Evolutionary conservation across 2,329 filamentous ascomycete genomes (phyloP).

Genomic region (Rutstroemia sydowiana): DNA sequence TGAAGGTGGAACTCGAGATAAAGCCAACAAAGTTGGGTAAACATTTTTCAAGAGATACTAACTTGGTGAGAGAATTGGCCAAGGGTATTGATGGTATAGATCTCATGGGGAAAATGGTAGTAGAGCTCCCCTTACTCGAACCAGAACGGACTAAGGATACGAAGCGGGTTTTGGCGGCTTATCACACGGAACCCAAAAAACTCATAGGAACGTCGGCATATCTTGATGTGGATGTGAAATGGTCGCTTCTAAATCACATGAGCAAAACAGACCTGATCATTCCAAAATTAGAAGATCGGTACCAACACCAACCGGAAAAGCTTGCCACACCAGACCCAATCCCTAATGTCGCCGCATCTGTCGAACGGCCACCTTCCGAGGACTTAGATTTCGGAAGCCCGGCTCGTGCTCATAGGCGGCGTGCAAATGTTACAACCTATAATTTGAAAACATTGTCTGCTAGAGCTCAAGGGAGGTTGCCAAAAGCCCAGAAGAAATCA

Average conservation of each 20-base stretch:
- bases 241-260: constrained; percentile 19
- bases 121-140: constrained; percentile 3
- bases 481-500: too few relatives aligned
- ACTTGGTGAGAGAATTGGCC: constrained; percentile 1
- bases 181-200: neutral
- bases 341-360: constrained; percentile 1
- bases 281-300: neutral
- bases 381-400: constrained; percentile 12
- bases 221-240: constrained; percentile 17
- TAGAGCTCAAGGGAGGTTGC: constrained; percentile 46
- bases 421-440: constrained; percentile 35
- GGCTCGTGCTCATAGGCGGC: constrained; percentile 19
- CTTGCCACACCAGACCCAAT: neutral
- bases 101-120: neutral
- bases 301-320: neutral
- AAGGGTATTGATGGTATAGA: neutral
- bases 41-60: neutral
- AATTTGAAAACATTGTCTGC: constrained; percentile 54
- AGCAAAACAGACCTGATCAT: neutral
- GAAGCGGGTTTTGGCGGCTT: constrained; percentile 1
- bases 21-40: constrained; percentile 2
- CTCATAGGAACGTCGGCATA: constrained; percentile 7
- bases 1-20: neutral
- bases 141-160: neutral
- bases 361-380: constrained; percentile 3